Conservation (phyloP, 768 basidiomycete species). For the Russula lepida region DNA sequence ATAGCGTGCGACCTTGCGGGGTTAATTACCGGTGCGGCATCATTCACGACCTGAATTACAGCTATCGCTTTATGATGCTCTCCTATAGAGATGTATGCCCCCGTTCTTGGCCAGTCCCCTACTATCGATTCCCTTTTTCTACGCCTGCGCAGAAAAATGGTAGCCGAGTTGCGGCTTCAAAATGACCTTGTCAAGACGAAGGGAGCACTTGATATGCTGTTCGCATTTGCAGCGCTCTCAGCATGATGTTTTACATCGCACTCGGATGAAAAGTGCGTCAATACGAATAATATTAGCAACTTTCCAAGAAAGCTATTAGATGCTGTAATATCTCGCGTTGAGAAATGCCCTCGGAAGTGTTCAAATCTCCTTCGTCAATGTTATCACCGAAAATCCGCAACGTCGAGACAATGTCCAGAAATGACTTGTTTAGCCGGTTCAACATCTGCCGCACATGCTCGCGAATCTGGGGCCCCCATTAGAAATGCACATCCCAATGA, state of each 20-base stretch:
- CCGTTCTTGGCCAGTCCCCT: constrained; percentile 90
- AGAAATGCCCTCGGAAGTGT: constrained; percentile 34
- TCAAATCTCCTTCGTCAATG: constrained; percentile 45
- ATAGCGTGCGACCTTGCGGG: constrained; percentile 73
- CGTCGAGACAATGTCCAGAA: constrained; percentile 63
- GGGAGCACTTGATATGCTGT: constrained; percentile 88
- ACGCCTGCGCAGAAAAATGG: constrained; percentile 75
- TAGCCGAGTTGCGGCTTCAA: constrained; percentile 81
- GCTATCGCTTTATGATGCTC: constrained; percentile 13
- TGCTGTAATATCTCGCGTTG: constrained; percentile 63
- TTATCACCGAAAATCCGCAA: constrained; percentile 67
- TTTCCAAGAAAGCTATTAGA: constrained; percentile 55
- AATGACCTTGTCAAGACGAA: constrained; percentile 71
- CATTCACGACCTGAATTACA: not conserved
- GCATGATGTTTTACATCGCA: constrained; percentile 3
- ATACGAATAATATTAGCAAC: constrained; percentile 24
- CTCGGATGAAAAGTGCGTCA: constrained; percentile 21
- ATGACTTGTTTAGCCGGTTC: constrained; percentile 56
- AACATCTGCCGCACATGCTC: constrained; percentile 71
- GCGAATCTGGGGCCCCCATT: constrained; percentile 48
- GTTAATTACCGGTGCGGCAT: constrained; percentile 69
- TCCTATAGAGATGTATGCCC: constrained; percentile 75
- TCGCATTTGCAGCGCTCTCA: constrained; percentile 46
- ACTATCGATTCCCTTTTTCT: constrained; percentile 82
- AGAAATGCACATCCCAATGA: not conserved